Evolutionary conservation across 1,284 basidiomycete species (phyloP).

Genomic region (Apiotrichum domesticum): DNA sequence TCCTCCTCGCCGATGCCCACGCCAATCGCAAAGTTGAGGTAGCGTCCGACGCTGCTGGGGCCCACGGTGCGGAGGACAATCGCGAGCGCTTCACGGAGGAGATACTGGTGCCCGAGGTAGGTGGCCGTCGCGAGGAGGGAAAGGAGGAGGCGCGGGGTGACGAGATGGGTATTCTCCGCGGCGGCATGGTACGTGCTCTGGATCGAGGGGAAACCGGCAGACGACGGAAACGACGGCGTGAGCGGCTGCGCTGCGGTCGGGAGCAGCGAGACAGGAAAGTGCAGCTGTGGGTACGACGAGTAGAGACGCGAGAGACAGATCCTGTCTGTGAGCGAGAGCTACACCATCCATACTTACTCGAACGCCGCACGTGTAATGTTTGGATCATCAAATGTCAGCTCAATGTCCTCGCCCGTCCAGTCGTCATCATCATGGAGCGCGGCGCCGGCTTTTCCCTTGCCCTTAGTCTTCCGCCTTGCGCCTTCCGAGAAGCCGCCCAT

Average conservation of each 20-base stretch:
- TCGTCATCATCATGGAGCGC: slow-evolving; percentile 15
- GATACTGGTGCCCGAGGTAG: slow-evolving; percentile 73
- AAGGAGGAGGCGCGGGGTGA: slow-evolving; percentile 72
- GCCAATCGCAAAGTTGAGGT: slow-evolving; percentile 78
- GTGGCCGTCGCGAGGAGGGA: slow-evolving; percentile 79
- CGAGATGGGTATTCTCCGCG: slow-evolving; percentile 58
- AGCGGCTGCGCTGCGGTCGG: slow-evolving; percentile 64
- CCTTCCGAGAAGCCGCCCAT: slow-evolving; percentile 66
- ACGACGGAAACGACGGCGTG: slow-evolving; percentile 58
- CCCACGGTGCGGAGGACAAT: slow-evolving; percentile 69
- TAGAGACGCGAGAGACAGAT: slow-evolving; percentile 76
- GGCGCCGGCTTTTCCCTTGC: slow-evolving; percentile 14
- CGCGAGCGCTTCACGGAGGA: slow-evolving; percentile 68
- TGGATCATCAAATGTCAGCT: slow-evolving; percentile 70
- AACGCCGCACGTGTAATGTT: slow-evolving; percentile 73
- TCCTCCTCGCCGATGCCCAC: slow-evolving; percentile 56
- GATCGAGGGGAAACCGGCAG: slow-evolving; percentile 55
- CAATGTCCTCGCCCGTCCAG: slow-evolving; percentile 51
- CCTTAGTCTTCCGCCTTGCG: slow-evolving; percentile 8
- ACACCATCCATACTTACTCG: slow-evolving; percentile 44
- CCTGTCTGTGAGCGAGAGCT: slow-evolving; percentile 47
- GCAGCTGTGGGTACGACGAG: slow-evolving; percentile 70
- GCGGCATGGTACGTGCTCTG: slow-evolving; percentile 56
- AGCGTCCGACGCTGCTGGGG: slow-evolving; percentile 68
- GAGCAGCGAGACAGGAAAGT: slow-evolving; percentile 60